These are phyloP conservation scores for Metschnikowia corniflorae DNA, from an alignment of 805 yeast species.

Conservation along the genomic window DNA sequence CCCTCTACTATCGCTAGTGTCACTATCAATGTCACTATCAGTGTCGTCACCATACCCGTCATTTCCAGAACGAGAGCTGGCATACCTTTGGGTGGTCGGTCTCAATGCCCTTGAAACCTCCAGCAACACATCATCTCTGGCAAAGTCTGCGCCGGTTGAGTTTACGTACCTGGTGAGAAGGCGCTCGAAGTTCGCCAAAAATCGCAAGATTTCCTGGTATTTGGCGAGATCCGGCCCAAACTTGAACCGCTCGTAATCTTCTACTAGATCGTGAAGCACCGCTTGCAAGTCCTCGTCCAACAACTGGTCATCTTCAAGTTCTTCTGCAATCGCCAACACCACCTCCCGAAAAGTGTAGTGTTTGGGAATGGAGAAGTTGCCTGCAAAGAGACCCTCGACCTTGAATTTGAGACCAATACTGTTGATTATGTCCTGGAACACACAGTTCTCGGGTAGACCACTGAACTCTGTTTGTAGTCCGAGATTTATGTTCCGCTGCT, in stretches of 20 bases:
- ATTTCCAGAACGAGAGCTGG: conserved; percentile 2
- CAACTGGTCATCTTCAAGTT: conserved; percentile 9
- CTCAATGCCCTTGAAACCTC: too few relatives aligned
- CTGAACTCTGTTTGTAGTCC: conserved; percentile 21
- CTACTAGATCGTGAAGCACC: conserved; percentile 27
- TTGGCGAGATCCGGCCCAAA: conserved; percentile 62
- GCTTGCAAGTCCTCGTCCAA: conserved; percentile 13
- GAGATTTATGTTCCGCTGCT: conserved; percentile 24
- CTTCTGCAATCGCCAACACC: conserved; percentile 31
- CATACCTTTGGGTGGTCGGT: conserved; percentile 1
- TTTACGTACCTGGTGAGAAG: conserved; percentile 8
- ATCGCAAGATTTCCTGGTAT: conserved; percentile 55
- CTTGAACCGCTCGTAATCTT: conserved; percentile 62
- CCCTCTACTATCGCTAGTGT: background rate
- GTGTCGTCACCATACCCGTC: background rate
- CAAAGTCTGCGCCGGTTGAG: conserved; percentile 7
- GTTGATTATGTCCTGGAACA: conserved; percentile 55
- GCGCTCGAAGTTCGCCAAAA: conserved; percentile 40
- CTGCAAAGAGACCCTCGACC: conserved; percentile 42
- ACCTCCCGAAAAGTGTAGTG: conserved; percentile 42
- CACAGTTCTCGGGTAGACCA: conserved; percentile 26
- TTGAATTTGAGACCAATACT: conserved; percentile 57
- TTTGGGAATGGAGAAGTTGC: conserved; percentile 34
- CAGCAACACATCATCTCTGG: conserved; percentile 1
- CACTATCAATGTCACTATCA: background rate